These are phyloP conservation scores for Nigrospora sphaerica DNA, from an alignment of 2,329 filamentous ascomycete genomes.

Conservation along the genomic window DNA sequence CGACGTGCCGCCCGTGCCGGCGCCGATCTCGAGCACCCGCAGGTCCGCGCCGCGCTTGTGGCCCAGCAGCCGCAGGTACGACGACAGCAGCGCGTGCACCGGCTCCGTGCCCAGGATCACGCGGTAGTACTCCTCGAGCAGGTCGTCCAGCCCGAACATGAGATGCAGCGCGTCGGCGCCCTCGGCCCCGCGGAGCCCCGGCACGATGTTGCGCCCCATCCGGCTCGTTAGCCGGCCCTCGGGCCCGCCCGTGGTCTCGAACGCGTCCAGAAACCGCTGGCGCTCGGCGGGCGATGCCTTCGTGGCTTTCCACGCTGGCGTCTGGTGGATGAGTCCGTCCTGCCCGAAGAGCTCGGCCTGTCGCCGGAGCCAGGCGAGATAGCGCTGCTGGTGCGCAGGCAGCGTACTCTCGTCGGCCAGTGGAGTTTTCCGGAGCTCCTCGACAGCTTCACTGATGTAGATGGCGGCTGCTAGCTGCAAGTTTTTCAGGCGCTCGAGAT, in stretches of 20 bases:
- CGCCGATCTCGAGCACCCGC: constrained; percentile 31
- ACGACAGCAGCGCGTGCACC: constrained; percentile 13
- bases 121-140: constrained; percentile 1
- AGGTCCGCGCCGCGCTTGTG: constrained; percentile 19
- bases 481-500: not conserved
- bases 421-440: not conserved
- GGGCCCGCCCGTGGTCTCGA: not conserved
- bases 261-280: not conserved
- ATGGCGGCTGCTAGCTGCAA: not conserved
- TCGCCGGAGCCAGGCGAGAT: not conserved
- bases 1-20: constrained; percentile 35
- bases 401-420: not conserved
- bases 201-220: constrained; percentile 1
- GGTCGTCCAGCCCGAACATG: constrained; percentile 1
- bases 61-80: constrained; percentile 17
- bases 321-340: not conserved
- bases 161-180: not conserved
- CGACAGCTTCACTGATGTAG: not conserved
- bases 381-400: not conserved
- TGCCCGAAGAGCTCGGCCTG: not conserved
- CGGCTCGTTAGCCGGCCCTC: not conserved
- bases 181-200: not conserved
- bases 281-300: not conserved
- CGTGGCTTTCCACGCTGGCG: not conserved
- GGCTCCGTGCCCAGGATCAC: constrained; percentile 1